Percentiles rank a stretch among this genome's conserved stretches.
These are phyloP conservation scores for Alliaria petiolata DNA, from an alignment of 345 rosid genomes.

Conservation along the genomic window DNA sequence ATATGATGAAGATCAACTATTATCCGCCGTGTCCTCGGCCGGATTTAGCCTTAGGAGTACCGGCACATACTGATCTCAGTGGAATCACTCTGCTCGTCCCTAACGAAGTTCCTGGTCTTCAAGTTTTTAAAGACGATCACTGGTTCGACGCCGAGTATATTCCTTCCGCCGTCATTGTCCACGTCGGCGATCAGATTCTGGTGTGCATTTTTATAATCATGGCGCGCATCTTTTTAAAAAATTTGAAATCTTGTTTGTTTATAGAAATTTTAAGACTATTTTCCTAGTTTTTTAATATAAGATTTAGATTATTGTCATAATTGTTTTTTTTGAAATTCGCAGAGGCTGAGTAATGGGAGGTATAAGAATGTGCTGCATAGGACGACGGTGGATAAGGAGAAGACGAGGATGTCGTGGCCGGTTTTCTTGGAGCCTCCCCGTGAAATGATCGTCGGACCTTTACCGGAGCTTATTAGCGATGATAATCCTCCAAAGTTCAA, in stretches of 20 bases:
- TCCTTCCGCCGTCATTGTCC: conserved; percentile 71
- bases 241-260: not conserved
- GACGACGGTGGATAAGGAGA: conserved; percentile 62
- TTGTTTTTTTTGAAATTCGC: not conserved
- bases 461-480: conserved; percentile 44
- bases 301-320: not conserved
- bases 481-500: conserved; percentile 54
- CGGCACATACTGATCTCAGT: conserved; percentile 78
- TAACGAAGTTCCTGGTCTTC: conserved; percentile 83
- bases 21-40: conserved; percentile 94
- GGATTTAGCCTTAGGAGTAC: conserved; percentile 75
- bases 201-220: conserved; percentile 14
- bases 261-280: too few relatives aligned
- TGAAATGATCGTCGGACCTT: conserved; percentile 61
- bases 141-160: conserved; percentile 74
- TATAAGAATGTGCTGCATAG: conserved; percentile 69
- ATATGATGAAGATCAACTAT: conserved; percentile 75
- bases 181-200: conserved; percentile 86
- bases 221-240: too few relatives aligned
- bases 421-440: conserved; percentile 81
- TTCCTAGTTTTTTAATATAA: not conserved
- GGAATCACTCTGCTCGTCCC: conserved; percentile 74
- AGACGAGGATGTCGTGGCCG: conserved; percentile 94
- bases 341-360: conserved; percentile 78
- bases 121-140: conserved; percentile 56